phyloP scores from a whole-genome alignment of 345 rosid genomes.

The Populus euphratica region DNA sequence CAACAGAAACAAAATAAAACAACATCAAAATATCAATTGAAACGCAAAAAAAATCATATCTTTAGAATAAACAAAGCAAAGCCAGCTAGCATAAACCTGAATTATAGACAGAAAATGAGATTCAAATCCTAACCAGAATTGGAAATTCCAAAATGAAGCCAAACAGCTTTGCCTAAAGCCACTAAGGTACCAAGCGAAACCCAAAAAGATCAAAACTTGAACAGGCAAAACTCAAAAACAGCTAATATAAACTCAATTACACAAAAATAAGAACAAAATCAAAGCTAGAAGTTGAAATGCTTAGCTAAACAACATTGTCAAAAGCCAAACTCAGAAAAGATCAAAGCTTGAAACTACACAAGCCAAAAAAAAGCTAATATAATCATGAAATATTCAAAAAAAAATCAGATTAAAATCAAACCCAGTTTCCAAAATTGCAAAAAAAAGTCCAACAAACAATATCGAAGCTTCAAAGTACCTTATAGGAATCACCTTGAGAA shows the following conservation, averaged over 20 bases:
- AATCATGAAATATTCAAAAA: slow-evolving; percentile 4
- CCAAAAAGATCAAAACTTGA: background rate
- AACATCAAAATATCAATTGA: background rate
- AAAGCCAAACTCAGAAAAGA: background rate
- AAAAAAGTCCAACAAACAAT: background rate
- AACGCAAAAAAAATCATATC: background rate
- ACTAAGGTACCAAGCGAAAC: background rate
- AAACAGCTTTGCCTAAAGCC: background rate
- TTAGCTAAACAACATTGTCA: background rate
- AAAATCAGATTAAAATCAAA: background rate
- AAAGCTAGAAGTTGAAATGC: slow-evolving; percentile 6
- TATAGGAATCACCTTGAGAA: slow-evolving; percentile 67
- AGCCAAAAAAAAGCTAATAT: background rate
- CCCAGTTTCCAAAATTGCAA: slow-evolving; percentile 2
- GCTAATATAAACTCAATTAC: slow-evolving; percentile 4
- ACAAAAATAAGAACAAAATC: background rate
- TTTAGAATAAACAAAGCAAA: background rate
- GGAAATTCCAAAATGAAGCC: background rate
- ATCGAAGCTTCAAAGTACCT: slow-evolving; percentile 36
- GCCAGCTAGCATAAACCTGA: background rate
- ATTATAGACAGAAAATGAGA: background rate
- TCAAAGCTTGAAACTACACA: background rate
- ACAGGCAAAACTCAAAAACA: background rate
- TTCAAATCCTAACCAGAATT: slow-evolving; percentile 8
- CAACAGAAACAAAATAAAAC: background rate